These are phyloP conservation scores for Ophiosphaerella herpotricha DNA, from an alignment of 2,329 filamentous ascomycete genomes.

Conservation along the genomic window DNA sequence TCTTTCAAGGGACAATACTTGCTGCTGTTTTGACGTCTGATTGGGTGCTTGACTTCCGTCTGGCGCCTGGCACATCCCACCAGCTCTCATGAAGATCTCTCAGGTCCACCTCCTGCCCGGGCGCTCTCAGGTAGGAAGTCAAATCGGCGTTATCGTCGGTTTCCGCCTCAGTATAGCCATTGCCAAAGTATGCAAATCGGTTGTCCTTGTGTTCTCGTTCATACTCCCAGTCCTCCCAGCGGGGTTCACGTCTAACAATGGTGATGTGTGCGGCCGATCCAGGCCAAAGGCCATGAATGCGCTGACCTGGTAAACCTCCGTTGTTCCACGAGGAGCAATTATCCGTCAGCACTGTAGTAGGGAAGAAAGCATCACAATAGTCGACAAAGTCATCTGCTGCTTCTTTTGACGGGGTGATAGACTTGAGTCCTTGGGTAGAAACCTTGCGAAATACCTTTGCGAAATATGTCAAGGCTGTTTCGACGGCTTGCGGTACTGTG, in stretches of 20 bases:
- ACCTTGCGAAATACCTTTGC: constrained; percentile 71
- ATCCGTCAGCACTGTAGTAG: constrained; percentile 60
- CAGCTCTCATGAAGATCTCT: constrained; percentile 69
- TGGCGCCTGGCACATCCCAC: constrained; percentile 51
- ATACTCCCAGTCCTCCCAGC: constrained; percentile 66
- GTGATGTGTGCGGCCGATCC: constrained; percentile 68
- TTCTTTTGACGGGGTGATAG: constrained; percentile 60
- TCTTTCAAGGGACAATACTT: neutral
- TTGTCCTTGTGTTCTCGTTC: constrained; percentile 53
- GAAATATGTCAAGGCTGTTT: constrained; percentile 68
- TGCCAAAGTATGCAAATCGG: constrained; percentile 68
- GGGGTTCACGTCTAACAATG: constrained; percentile 59
- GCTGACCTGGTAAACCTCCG: constrained; percentile 60
- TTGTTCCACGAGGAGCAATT: constrained; percentile 76
- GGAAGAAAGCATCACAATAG: constrained; percentile 58
- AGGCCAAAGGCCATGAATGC: constrained; percentile 72
- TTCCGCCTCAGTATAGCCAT: constrained; percentile 68
- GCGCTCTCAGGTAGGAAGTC: constrained; percentile 65
- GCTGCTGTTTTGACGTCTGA: neutral
- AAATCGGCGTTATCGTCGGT: constrained; percentile 61
- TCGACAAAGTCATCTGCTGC: constrained; percentile 68
- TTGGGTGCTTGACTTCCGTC: constrained; percentile 12
- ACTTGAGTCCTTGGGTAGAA: constrained; percentile 67
- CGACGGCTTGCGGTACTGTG: constrained; percentile 69
- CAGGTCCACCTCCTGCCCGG: constrained; percentile 61